Evolutionary conservation across 176 grass and related monocot genomes (phyloP), one percentile per base, ranked within the genome.

Genomic region (Aegilops tauschii): DNA sequence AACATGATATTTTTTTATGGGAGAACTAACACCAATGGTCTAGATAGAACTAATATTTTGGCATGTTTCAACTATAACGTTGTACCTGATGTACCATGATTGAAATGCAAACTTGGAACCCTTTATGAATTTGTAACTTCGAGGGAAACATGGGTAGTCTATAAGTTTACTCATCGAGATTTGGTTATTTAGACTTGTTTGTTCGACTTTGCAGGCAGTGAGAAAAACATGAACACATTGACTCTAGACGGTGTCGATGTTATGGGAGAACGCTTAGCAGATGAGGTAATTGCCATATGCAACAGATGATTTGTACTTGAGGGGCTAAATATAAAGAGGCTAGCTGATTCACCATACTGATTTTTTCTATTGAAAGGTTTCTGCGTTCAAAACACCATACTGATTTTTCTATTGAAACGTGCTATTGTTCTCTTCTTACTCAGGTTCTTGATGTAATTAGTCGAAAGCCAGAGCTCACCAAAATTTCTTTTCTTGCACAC

Each of bases 401-500:
- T 54, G 50, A 54, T 54, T 54, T 54, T 54, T 54, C 14, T 54
- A 54, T 54, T 54, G 50, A 54, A 54, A 54, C 5, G 16, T 54
- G 81, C 9, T 65, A 71, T 18, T 68, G 17, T 74, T 76, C 58
- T 61, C 12, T 69, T 77, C 21, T 69, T 66, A 84, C 36, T 66
- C 76, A 98, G 96, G 93, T 95, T 67, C 64, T 89, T 81, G 91
- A 89, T 81, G 88, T 95, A 74, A 83, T 95, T 45, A 77, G 79
- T 59, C 82, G 77, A 86, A 89, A 78, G 42, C 90, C 93, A 75
- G 89, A 92, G 82, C 84, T 95, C 63, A 78, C 28, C 10, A 98
- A 91, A 88, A 92, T 95, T 83, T 98, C 96, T 71, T 98, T 98
- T 79, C 82, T 98, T 73, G 93, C 93, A 66, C 96, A 98, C 65